A percentile compares a stretch with the other conserved stretches of the same genome.
Conservation (phyloP, 306 rosid species). For the Sicyos edulis region DNA sequence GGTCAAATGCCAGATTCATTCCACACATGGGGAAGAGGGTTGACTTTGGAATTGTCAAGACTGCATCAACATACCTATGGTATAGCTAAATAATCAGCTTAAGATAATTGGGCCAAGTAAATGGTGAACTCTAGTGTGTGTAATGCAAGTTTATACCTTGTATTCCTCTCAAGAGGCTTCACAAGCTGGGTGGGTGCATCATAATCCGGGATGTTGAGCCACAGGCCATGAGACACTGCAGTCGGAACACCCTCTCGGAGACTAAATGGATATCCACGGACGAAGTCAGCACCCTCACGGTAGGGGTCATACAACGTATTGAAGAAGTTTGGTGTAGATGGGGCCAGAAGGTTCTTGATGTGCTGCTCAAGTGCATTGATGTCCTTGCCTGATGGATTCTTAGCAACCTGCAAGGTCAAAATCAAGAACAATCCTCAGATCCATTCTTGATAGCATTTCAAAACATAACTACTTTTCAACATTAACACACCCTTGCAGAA, state of each 20-base stretch:
- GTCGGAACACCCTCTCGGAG: constrained; percentile 68
- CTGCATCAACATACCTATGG: constrained; percentile 77
- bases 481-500: background rate
- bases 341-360: constrained; percentile 61
- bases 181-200: constrained; percentile 93
- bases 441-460: background rate
- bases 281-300: constrained; percentile 77
- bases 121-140: background rate
- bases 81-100: background rate
- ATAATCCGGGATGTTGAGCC: constrained; percentile 88
- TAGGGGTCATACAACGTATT: constrained; percentile 85
- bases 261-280: constrained; percentile 85
- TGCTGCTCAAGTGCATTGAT: constrained; percentile 92
- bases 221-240: constrained; percentile 81
- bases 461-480: background rate
- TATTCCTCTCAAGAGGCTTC: constrained; percentile 78
- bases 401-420: constrained; percentile 55
- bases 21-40: constrained; percentile 91
- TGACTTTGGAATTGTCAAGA: constrained; percentile 72
- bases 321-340: constrained; percentile 76
- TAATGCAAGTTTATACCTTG: constrained; percentile 34
- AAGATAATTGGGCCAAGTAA: background rate
- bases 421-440: constrained; percentile 17
- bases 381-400: constrained; percentile 64
- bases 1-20: constrained; percentile 75